phyloP scores from a whole-genome alignment of 2,329 filamentous ascomycete species.

The Alternaria arborescens region DNA sequence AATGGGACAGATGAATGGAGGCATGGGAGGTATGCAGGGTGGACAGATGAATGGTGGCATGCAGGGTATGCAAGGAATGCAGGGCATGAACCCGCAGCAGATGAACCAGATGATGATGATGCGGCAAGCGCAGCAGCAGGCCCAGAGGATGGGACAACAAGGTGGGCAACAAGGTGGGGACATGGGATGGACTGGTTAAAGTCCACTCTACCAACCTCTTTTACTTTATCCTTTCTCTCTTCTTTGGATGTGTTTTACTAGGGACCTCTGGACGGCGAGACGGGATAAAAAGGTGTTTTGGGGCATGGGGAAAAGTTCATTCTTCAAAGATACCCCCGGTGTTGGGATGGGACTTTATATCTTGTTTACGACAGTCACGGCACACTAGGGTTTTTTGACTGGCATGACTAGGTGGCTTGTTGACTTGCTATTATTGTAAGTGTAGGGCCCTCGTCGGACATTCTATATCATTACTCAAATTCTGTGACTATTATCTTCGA shows the following conservation, averaged over 20 bases:
- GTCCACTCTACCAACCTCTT: not conserved
- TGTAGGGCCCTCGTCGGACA: not conserved
- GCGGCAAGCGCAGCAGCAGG: constrained; percentile 42
- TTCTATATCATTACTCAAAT: not conserved
- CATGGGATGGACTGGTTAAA: constrained; percentile 39
- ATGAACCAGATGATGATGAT: constrained; percentile 47
- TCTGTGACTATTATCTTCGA: not conserved
- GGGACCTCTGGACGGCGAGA: not conserved
- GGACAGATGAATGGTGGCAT: constrained; percentile 26
- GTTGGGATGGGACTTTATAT: constrained; percentile 4
- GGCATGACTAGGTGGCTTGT: not conserved
- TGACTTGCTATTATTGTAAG: not conserved
- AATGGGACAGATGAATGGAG: constrained; percentile 21
- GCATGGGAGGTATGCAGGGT: constrained; percentile 28
- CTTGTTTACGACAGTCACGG: not conserved
- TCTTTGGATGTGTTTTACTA: not conserved
- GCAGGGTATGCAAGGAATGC: constrained; percentile 36
- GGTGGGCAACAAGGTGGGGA: constrained; percentile 35
- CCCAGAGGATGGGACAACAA: constrained; percentile 33
- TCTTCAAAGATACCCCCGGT: constrained; percentile 11
- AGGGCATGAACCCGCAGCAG: constrained; percentile 41
- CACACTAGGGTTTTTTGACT: not conserved
- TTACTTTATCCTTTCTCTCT: not conserved
- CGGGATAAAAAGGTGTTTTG: not conserved
- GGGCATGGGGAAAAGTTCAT: constrained; percentile 4